Evolutionary conservation across 106 monocot genomes (phyloP).

Genomic region (Acanthochlamys bracteata): DNA sequence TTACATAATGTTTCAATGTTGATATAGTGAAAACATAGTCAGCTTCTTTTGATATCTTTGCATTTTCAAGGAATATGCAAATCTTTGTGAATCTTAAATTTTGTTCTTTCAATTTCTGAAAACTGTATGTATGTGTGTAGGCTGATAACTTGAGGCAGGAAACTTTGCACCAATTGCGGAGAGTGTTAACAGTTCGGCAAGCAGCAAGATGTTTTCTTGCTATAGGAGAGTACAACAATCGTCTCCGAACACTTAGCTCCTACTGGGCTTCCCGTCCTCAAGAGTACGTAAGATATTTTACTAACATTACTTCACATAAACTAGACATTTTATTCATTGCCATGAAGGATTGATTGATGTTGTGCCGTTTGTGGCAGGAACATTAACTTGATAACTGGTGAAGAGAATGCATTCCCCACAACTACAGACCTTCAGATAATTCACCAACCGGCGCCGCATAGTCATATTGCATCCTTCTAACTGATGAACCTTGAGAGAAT

Average conservation of each 20-base stretch:
- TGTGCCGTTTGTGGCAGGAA: not conserved
- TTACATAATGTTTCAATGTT: too few species aligned
- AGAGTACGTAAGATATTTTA: not conserved
- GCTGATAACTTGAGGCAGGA: not conserved
- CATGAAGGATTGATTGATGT: not conserved
- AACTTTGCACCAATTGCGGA: slow-evolving; percentile 1
- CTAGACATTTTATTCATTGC: not conserved
- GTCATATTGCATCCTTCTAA: slow-evolving; percentile 34
- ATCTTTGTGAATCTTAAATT: too few species aligned
- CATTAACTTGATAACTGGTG: slow-evolving; percentile 23
- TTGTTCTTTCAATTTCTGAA: too few species aligned
- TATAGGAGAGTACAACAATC: not conserved
- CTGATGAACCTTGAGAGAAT: not conserved
- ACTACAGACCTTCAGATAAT: slow-evolving; percentile 36
- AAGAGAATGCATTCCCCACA: slow-evolving; percentile 25
- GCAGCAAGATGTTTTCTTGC: not conserved
- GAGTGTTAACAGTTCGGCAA: not conserved
- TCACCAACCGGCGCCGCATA: slow-evolving; percentile 19
- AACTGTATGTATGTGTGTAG: not conserved
- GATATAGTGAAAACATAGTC: too few species aligned
- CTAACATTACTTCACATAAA: not conserved
- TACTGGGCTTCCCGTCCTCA: not conserved
- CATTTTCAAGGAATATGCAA: not conserved
- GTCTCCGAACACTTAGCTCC: not conserved
- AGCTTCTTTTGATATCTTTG: too few species aligned